These are phyloP conservation scores for Penicillium robsamsonii DNA, from an alignment of 495 filamentous ascomycete species.

Conservation along the genomic window DNA sequence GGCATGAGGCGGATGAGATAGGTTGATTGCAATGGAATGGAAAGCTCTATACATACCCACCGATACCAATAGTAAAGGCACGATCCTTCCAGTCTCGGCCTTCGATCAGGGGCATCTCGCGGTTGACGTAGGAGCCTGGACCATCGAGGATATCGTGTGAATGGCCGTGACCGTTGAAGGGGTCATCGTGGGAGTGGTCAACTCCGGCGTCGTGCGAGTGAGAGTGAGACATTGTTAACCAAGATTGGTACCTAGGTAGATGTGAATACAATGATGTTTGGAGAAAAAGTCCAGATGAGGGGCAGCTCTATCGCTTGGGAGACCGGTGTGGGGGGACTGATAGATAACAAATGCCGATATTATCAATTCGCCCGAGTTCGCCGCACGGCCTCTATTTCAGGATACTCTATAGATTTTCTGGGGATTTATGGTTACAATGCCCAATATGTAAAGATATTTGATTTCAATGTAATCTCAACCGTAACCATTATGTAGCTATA, in stretches of 20 bases:
- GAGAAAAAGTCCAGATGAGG: slow-evolving; percentile 15
- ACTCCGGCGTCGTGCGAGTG: slow-evolving; percentile 57
- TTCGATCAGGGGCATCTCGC: slow-evolving; percentile 92
- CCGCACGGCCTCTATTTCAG: slow-evolving; percentile 9
- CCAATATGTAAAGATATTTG: too few relatives aligned
- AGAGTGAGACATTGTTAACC: slow-evolving; percentile 38
- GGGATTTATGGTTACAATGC: not conserved
- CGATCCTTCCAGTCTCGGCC: slow-evolving; percentile 86
- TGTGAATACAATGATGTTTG: slow-evolving; percentile 6
- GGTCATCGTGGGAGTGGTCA: slow-evolving; percentile 61
- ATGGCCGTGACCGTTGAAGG: slow-evolving; percentile 83
- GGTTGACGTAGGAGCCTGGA: slow-evolving; percentile 80
- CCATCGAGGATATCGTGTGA: slow-evolving; percentile 94
- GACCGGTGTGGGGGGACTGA: slow-evolving; percentile 21
- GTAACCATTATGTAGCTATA: not conserved
- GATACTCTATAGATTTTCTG: not conserved
- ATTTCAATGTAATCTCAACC: not conserved
- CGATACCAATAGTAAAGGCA: slow-evolving; percentile 93
- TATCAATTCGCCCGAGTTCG: slow-evolving; percentile 22
- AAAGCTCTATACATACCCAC: slow-evolving; percentile 67
- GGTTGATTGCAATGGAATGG: not conserved
- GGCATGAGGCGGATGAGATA: not conserved
- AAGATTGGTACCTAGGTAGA: not conserved
- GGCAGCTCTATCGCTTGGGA: slow-evolving; percentile 16
- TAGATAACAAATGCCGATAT: slow-evolving; percentile 27